Base-by-base conservation (phyloP, 306 rosid species). In the Benincasa hispida region DNA sequence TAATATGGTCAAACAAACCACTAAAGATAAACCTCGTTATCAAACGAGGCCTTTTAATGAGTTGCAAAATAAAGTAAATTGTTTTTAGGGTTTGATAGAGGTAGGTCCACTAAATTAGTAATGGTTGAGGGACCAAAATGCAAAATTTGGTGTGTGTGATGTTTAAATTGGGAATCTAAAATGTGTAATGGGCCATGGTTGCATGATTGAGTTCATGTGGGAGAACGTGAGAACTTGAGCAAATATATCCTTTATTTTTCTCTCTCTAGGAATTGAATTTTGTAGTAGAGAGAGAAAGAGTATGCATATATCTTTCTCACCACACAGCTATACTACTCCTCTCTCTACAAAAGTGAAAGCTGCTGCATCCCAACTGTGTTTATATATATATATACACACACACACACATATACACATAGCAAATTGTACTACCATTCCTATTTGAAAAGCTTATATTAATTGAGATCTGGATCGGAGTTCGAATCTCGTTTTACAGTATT, bases 161-260 rank as follows among this genome's bases (percentile, higher is more conserved):
- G 76, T 70, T 8, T 30, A 50, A 58, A 30, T 62, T 72, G 79
- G 79, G 57, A 76, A 57, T 58, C 79, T 58, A 2, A 25, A 76
- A 58, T 41, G 25, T 25, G 18, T 66, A 13, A 39, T 59, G 79
- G 79, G 79, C 79, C 70, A 76, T 74, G 25, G 30, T 30, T 76
- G 55, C 9, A 76, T 76, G 72, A 76, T 76, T 76, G 73, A 76
- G 69, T 42, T 39, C 60, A 59, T 60, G 67, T 59, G 79, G 32
- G 56, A 76, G 57, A 76, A 60, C 59, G 72, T 76, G 72, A 35
- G 10, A 59, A 58, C 78, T 76, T 69, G 57, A 70, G 24, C 34
- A 42, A 25, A 50, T 41, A 55, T 17, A 18, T 19, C 17, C 35
- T 25, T 55, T 32, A 22, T 14, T 68, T 35, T 42, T 10, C 77